Percentiles rank a stretch among this genome's conserved stretches.
phyloP scores from a whole-genome alignment of 352 stramenopile genomes.

The Phytophthora cryptogea region DNA sequence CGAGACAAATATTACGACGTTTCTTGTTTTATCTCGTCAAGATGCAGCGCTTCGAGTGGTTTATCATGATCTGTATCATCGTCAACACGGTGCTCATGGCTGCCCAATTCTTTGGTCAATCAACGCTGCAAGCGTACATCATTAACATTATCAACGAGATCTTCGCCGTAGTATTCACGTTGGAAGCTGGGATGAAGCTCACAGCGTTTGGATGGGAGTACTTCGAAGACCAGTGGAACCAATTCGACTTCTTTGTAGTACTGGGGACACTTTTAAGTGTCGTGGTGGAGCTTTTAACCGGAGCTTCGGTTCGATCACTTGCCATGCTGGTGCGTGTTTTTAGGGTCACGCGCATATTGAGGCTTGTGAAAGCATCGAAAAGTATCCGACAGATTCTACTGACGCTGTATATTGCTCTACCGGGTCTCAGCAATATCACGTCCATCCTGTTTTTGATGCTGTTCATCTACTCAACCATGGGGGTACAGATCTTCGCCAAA shows the following conservation, averaged over 20 bases:
- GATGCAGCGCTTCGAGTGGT: conserved; percentile 80
- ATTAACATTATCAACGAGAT: conserved; percentile 84
- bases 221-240: conserved; percentile 88
- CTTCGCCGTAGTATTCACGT: conserved; percentile 89
- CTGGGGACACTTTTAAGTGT: conserved; percentile 66
- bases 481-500: conserved; percentile 93
- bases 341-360: conserved; percentile 85
- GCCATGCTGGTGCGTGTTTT: conserved; percentile 92
- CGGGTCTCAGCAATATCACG: conserved; percentile 90
- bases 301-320: conserved; percentile 67
- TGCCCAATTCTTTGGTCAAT: conserved; percentile 85
- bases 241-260: conserved; percentile 90
- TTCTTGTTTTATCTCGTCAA: conserved; percentile 73
- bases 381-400: conserved; percentile 88
- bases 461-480: conserved; percentile 94
- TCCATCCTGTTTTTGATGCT: conserved; percentile 92
- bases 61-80: conserved; percentile 91
- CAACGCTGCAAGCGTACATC: conserved; percentile 45
- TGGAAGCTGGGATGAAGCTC: conserved; percentile 91
- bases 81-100: conserved; percentile 91
- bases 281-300: conserved; percentile 59
- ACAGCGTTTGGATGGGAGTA: conserved; percentile 76
- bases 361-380: conserved; percentile 86
- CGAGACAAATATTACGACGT: conserved; percentile 52
- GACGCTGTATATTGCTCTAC: conserved; percentile 91